phyloP scores from a whole-genome alignment of 306 rosid species.

The Rubus parviflorus region DNA sequence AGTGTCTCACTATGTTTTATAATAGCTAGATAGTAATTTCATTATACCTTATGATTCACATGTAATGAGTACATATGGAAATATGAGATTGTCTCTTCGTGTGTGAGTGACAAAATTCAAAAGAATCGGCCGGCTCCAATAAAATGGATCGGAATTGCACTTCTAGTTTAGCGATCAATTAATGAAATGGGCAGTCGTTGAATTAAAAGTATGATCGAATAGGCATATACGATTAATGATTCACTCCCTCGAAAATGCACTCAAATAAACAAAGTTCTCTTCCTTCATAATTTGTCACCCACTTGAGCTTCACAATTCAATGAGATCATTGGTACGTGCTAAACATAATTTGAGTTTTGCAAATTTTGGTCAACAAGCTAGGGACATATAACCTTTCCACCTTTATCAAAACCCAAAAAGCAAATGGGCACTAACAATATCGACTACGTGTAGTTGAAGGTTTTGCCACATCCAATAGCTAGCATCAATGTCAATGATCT shows the following conservation, averaged over 20 bases:
- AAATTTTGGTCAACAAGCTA: background rate
- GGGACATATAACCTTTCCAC: background rate
- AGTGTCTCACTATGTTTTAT: too few species aligned
- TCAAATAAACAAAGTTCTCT: background rate
- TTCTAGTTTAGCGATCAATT: too few species aligned
- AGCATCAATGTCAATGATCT: constrained; percentile 2
- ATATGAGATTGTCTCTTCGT: background rate
- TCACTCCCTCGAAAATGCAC: background rate
- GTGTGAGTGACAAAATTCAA: background rate
- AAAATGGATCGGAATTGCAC: too few species aligned
- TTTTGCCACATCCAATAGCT: constrained; percentile 2
- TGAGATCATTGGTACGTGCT: constrained; percentile 1
- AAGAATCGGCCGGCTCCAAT: background rate
- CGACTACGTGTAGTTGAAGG: background rate
- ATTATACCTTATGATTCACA: too few species aligned
- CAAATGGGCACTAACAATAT: background rate
- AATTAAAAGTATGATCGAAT: background rate
- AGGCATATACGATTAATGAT: background rate
- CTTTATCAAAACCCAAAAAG: background rate
- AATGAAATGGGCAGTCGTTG: too few species aligned
- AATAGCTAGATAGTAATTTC: too few species aligned
- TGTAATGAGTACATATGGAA: background rate
- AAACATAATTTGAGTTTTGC: background rate
- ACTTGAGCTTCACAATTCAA: background rate
- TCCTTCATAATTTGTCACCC: background rate